phyloP scores from a whole-genome alignment of 441 rosid species.

The Macaranga tanarius region DNA sequence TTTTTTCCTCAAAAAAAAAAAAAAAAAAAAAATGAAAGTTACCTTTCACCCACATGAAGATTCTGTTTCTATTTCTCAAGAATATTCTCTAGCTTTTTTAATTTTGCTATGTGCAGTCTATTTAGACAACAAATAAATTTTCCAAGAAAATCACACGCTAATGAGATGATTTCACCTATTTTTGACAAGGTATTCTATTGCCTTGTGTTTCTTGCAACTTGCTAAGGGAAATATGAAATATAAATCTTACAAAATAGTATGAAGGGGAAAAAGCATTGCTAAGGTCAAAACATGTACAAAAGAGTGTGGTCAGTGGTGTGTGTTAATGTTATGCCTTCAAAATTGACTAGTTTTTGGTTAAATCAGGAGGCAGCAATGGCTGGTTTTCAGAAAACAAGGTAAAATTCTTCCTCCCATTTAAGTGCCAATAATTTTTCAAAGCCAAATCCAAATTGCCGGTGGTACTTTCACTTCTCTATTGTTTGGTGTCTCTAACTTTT shows the following conservation, averaged over 20 bases:
- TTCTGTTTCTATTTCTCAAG: not conserved
- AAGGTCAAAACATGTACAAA: conserved; percentile 1
- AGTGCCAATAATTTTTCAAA: not conserved
- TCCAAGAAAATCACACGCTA: no score
- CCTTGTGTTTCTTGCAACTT: not conserved
- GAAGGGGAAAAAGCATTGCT: not conserved
- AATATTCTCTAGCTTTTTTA: not conserved
- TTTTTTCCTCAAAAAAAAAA: no score
- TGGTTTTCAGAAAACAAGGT: conserved; percentile 1
- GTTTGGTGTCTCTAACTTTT: not conserved
- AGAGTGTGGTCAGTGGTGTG: no score
- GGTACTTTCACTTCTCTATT: not conserved
- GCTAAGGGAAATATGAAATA: not conserved
- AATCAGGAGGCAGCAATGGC: conserved; percentile 15
- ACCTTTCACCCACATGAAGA: not conserved
- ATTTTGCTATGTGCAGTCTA: no score
- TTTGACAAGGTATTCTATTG: not conserved
- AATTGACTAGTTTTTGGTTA: conserved; percentile 16
- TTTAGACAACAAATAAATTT: no score
- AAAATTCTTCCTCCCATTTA: not conserved
- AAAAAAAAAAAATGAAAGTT: not conserved
- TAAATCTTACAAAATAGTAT: not conserved
- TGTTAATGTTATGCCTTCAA: conserved; percentile 8
- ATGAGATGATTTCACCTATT: not conserved
- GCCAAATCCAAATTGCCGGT: not conserved